A percentile compares a stretch with the other conserved stretches of the same genome.
These are phyloP conservation scores for Wallacemonas sp. DNA, from an alignment of 208 protist species.

Conservation along the genomic window DNA sequence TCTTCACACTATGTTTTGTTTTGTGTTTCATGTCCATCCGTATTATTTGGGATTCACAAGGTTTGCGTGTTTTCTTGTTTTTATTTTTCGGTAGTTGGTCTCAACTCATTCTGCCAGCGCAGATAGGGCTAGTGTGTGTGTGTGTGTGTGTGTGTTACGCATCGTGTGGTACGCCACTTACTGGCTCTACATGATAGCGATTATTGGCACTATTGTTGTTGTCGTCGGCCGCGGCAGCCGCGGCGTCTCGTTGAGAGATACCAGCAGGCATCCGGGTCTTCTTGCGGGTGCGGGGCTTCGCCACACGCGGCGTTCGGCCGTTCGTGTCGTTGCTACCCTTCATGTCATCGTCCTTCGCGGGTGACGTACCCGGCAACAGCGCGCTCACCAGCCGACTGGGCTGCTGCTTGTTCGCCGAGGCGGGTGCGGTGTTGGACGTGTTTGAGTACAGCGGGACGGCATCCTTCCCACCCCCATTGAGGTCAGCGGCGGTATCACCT, in stretches of 20 bases:
- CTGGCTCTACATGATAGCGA: too few relatives aligned
- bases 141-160: too few relatives aligned
- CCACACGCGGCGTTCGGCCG: neutral
- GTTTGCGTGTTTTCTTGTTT: too few relatives aligned
- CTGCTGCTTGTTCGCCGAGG: neutral
- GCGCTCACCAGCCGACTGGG: neutral
- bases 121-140: too few relatives aligned
- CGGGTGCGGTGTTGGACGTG: neutral
- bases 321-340: constrained; percentile 12
- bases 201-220: too few relatives aligned
- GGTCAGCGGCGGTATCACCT: neutral
- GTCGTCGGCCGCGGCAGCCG: neutral
- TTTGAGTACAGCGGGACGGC: neutral
- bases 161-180: too few relatives aligned
- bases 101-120: too few relatives aligned
- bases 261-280: neutral
- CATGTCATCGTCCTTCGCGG: constrained; percentile 3
- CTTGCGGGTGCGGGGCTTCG: neutral
- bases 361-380: neutral
- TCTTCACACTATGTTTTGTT: too few relatives aligned
- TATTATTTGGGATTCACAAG: too few relatives aligned
- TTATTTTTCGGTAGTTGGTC: too few relatives aligned
- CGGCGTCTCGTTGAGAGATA: neutral
- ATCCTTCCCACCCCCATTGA: neutral
- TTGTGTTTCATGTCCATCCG: too few relatives aligned